phyloP scores from a whole-genome alignment of 805 yeast species.

The Metschnikowia kofuensis region DNA sequence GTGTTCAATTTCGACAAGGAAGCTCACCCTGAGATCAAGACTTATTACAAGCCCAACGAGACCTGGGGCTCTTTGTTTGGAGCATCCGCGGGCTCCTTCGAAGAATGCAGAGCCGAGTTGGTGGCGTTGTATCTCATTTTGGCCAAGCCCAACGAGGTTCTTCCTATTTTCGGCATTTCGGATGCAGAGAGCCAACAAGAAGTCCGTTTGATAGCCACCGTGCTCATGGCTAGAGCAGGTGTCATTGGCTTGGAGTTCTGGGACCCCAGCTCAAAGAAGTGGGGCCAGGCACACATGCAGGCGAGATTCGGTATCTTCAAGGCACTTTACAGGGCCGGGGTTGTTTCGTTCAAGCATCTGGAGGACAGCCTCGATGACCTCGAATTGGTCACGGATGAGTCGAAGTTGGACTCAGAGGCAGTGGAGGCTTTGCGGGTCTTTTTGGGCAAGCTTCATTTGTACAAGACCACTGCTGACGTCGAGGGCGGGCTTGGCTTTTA shows the following conservation, averaged over 20 bases:
- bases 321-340: slow-evolving; percentile 65
- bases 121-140: slow-evolving; percentile 81
- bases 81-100: slow-evolving; percentile 78
- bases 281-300: slow-evolving; percentile 97
- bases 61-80: slow-evolving; percentile 92
- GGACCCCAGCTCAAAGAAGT: slow-evolving; percentile 76
- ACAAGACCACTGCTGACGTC: slow-evolving; percentile 74
- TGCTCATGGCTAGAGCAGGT: slow-evolving; percentile 89
- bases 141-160: slow-evolving; percentile 53
- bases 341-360: slow-evolving; percentile 51
- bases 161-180: slow-evolving; percentile 70
- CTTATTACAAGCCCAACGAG: slow-evolving; percentile 76
- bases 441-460: slow-evolving; percentile 69
- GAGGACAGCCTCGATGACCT: slow-evolving; percentile 57
- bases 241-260: slow-evolving; percentile 77
- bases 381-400: slow-evolving; percentile 53
- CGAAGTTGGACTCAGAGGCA: slow-evolving; percentile 66
- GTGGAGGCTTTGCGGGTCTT: slow-evolving; percentile 71
- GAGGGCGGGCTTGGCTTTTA: slow-evolving; percentile 62
- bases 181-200: slow-evolving; percentile 58
- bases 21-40: slow-evolving; percentile 64
- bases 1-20: slow-evolving; percentile 67
- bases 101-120: slow-evolving; percentile 90
- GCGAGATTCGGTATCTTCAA: slow-evolving; percentile 85
- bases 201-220: slow-evolving; percentile 62